Percentiles rank a stretch among this genome's conserved stretches.
Evolutionary conservation across 2,329 filamentous ascomycete genomes (phyloP).

Genomic region (Colletotrichum salicis): DNA sequence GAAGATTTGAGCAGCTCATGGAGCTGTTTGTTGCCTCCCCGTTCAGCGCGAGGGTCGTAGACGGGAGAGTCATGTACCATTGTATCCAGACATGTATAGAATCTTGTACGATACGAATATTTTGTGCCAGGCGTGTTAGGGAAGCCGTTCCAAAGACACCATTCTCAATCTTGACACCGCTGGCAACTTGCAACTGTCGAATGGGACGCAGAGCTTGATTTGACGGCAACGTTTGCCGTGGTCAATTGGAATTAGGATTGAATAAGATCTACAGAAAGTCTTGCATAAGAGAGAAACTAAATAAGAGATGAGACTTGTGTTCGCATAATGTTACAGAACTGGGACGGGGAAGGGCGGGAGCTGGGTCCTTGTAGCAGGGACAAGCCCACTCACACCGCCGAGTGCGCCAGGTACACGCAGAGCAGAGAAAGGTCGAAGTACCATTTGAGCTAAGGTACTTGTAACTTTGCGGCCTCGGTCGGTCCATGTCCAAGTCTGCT

Average conservation of each 20-base stretch:
- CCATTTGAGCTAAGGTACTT: neutral
- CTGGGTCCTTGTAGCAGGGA: conserved; percentile 25
- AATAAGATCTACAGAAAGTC: neutral
- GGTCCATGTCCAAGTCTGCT: conserved; percentile 7
- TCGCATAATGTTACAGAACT: conserved; percentile 34
- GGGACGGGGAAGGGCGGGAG: conserved; percentile 31
- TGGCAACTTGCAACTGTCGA: neutral
- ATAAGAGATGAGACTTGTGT: conserved; percentile 17
- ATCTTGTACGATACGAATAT: conserved; percentile 33
- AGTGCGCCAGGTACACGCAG: conserved; percentile 10
- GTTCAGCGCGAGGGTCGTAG: neutral
- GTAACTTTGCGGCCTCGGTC: conserved; percentile 2
- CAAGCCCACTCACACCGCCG: conserved; percentile 33
- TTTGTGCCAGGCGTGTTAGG: conserved; percentile 11
- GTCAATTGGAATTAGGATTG: neutral
- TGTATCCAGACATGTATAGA: conserved; percentile 36
- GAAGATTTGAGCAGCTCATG: conserved; percentile 14
- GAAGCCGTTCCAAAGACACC: neutral
- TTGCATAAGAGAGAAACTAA: conserved; percentile 19
- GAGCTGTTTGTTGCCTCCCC: conserved; percentile 10
- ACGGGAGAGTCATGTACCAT: conserved; percentile 27
- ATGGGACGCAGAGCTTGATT: neutral
- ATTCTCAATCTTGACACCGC: neutral
- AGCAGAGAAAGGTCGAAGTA: conserved; percentile 6
- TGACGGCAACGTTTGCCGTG: neutral